These are phyloP conservation scores for Tremellales sp. DNA, from an alignment of 1,284 basidiomycete species.

Conservation along the genomic window DNA sequence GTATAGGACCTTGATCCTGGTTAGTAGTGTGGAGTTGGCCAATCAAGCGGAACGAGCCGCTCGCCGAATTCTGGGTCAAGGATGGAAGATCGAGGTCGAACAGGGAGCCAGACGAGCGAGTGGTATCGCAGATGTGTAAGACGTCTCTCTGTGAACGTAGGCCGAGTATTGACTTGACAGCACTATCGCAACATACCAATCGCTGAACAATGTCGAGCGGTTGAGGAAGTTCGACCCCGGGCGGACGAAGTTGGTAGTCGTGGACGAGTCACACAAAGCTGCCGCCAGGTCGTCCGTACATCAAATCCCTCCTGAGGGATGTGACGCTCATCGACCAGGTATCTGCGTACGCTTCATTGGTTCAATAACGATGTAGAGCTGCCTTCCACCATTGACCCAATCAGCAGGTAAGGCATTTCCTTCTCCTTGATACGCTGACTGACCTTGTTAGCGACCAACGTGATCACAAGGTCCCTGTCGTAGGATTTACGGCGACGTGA, in stretches of 20 bases:
- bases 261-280: conserved; percentile 94
- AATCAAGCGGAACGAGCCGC: conserved; percentile 78
- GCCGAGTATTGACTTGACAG: conserved; percentile 30
- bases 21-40: conserved; percentile 64
- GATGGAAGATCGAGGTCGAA: conserved; percentile 81
- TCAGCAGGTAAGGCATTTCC: conserved; percentile 14
- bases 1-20: conserved; percentile 37
- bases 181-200: conserved; percentile 91
- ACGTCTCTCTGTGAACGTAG: background rate
- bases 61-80: conserved; percentile 60
- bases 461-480: conserved; percentile 62
- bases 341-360: conserved; percentile 39
- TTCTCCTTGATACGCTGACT: background rate
- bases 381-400: conserved; percentile 20
- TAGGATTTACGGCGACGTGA: conserved; percentile 97
- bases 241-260: conserved; percentile 72
- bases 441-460: conserved; percentile 7
- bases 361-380: conserved; percentile 37
- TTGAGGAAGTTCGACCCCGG: conserved; percentile 74
- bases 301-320: background rate
- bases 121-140: conserved; percentile 79
- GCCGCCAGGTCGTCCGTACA: conserved; percentile 76
- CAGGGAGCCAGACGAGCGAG: conserved; percentile 74
- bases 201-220: conserved; percentile 63
- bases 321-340: conserved; percentile 14